A percentile compares a stretch with the other conserved stretches of the same genome.
These are phyloP conservation scores for Rosa persica DNA, from an alignment of 306 rosid genomes.

Conservation along the genomic window DNA sequence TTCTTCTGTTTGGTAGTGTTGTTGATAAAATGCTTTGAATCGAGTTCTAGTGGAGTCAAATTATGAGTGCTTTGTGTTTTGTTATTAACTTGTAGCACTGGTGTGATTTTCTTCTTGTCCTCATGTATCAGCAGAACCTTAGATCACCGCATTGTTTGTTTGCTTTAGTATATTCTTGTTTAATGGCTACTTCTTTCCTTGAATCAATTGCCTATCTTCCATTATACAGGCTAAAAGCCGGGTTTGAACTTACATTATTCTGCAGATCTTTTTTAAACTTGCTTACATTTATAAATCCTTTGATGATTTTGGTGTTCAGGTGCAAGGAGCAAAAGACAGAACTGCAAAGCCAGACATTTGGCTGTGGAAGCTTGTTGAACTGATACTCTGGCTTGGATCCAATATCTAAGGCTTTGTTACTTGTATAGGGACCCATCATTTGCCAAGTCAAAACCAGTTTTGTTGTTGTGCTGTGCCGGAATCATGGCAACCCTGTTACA, in stretches of 20 bases:
- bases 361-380: conserved; percentile 26
- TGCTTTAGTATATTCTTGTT: conserved; percentile 21
- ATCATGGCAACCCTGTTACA: conserved; percentile 74
- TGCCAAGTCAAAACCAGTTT: conserved; percentile 56
- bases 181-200: conserved; percentile 13
- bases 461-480: conserved; percentile 61
- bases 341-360: conserved; percentile 23
- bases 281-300: conserved; percentile 11
- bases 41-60: conserved; percentile 7
- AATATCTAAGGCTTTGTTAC: conserved; percentile 31
- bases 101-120: neutral
- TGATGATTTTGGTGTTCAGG: conserved; percentile 30
- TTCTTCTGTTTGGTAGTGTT: neutral
- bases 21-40: neutral
- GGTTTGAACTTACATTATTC: conserved; percentile 11
- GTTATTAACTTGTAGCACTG: neutral
- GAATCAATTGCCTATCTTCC: conserved; percentile 22
- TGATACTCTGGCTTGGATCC: conserved; percentile 72
- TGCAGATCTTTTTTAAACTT: conserved; percentile 13
- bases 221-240: conserved; percentile 15
- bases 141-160: neutral
- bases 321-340: conserved; percentile 22
- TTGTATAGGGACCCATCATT: conserved; percentile 44
- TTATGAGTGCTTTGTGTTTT: conserved; percentile 6
- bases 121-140: neutral